Base-by-base conservation (phyloP, 2,329 filamentous ascomycete genomes). In the Didymella segeticola region DNA sequence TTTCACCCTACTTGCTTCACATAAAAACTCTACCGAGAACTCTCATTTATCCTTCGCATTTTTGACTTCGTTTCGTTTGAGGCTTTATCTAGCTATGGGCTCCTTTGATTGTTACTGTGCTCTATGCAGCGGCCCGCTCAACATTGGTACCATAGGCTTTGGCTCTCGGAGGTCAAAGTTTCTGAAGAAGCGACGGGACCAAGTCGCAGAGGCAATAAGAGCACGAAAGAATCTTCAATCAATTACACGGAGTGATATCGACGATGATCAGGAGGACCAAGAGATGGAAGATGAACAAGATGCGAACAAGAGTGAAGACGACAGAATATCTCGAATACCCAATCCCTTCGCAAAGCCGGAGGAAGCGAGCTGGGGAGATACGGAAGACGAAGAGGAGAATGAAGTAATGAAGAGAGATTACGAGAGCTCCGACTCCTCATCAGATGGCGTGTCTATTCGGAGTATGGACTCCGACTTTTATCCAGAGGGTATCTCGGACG, bases 71-170 rank as follows among this genome's bases (percentile, higher is more conserved):
- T n/a, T n/a, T n/a, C n/a, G n/a, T n/a, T n/a, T n/a, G n/a, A n/a
- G n/a, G n/a, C n/a, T n/a, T 12, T 12, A 9, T 5, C 9, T 19
- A 14, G 14, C 12, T 5, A 64, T 64, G 64, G 61, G 55, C 8
- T 60, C 56, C 2, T 63, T 53, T 31, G 56, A 63, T 14, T 64
- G 60, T 30, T 66, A 60, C 26, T 67, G 60, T 20, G 60, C 62
- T 12, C 36, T 67, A 6, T 67, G 60, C 36, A 48, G 30, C 11
- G 53, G 55, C 4, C 55, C 60, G 1, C 31, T 63, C 7, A 39
- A 42, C 4, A 43, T 52, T 2, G n/a, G 31, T 5, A 17, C 12
- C 2, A 19, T 60, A 9, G 33, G 20, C 14, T 36, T 63, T 25
- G 60, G 60, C 5, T 42, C 43, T 5, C 47, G 20, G 20, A 48